Evolutionary conservation across 441 rosid species (phyloP), one percentile per base, ranked within the genome.

Genomic region (Pelargonium citronellum): DNA sequence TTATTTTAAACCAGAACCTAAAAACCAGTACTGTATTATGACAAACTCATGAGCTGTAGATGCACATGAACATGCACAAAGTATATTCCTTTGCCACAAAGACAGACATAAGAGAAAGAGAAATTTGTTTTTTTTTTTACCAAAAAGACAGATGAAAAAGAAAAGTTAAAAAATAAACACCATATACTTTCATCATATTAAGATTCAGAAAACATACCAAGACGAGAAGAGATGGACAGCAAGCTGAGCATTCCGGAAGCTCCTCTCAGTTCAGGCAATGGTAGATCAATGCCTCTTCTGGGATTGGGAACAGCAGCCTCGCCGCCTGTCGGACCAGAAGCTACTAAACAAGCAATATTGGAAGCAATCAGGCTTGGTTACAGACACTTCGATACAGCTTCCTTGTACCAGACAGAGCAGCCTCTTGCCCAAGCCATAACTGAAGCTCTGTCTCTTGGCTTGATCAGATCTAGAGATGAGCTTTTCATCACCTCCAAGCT

Each of bases 401-500:
- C 73, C 0, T 0, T 30, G 4, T 79, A 80, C 68, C 61, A 24
- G 7, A 67, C 71, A 0, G 83, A 83, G 75, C 58, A 71, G 61
- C 71, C 68, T 34, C 77, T 81, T 0, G 79, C 78, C 6, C 70
- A 75, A 44, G 84, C 84, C 46, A 69, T 83, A 0, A 70, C 72
- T 8, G 67, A 80, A 10, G 79, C 84, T 39, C 22, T 81, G 0
- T 0, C 51, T 2, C 63, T 61, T 9, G 74, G 77, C 0, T n/a
- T 79, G 2, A 68, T 79, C 19, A 61, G 71, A 30, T 70, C 79
- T 2, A 66, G 81, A 0, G 64, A 73, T 16, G 81, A 83, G 37
- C 64, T 80, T 2, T 80, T 83, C 37, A 67, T 79, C 55, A 77
- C 84, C 16, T 78, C 84, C 6, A 83, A 83, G 79, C 73, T 80